Percentiles rank a stretch among this genome's conserved stretches.
These are phyloP conservation scores for Podospora pseudocomata DNA, from an alignment of 495 filamentous ascomycete genomes.

Conservation along the genomic window DNA sequence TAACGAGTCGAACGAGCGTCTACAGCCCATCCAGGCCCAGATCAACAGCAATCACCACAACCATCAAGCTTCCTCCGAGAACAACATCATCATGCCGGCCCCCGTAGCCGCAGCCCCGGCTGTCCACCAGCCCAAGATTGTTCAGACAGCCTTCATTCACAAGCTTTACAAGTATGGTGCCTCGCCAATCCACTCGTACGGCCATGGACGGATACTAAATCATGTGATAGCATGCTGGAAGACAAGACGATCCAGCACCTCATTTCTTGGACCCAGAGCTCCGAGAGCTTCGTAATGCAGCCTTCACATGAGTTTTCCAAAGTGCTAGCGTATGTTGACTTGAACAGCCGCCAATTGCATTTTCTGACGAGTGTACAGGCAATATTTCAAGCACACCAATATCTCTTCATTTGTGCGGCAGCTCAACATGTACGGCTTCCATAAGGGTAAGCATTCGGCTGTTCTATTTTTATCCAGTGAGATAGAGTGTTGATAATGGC, in stretches of 20 bases:
- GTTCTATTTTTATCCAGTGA: background rate
- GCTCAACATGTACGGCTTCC: constrained; percentile 99
- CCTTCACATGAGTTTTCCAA: constrained; percentile 97
- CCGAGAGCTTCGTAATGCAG: constrained; percentile 98
- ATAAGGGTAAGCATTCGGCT: constrained; percentile 71
- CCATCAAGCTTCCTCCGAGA: constrained; percentile 12
- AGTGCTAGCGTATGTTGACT: constrained; percentile 78
- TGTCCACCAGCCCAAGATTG: constrained; percentile 92
- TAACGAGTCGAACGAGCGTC: constrained; percentile 12
- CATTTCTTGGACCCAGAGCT: constrained; percentile 89
- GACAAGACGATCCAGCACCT: constrained; percentile 88
- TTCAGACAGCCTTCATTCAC: constrained; percentile 99
- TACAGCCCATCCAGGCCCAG: constrained; percentile 26
- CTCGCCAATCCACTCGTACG: constrained; percentile 2
- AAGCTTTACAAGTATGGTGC: constrained; percentile 90
- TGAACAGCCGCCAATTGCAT: background rate
- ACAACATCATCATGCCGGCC: constrained; percentile 42
- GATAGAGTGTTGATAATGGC: background rate
- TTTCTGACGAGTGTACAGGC: constrained; percentile 41
- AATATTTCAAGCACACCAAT: constrained; percentile 99
- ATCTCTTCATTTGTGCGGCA: constrained; percentile 98
- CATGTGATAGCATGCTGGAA: constrained; percentile 78
- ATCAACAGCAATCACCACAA: constrained; percentile 15
- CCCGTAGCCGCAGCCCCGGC: constrained; percentile 70
- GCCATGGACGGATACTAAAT: constrained; percentile 37